Conservation (phyloP, 169 alveolate genomes). For the Plasmodium fragile region DNA sequence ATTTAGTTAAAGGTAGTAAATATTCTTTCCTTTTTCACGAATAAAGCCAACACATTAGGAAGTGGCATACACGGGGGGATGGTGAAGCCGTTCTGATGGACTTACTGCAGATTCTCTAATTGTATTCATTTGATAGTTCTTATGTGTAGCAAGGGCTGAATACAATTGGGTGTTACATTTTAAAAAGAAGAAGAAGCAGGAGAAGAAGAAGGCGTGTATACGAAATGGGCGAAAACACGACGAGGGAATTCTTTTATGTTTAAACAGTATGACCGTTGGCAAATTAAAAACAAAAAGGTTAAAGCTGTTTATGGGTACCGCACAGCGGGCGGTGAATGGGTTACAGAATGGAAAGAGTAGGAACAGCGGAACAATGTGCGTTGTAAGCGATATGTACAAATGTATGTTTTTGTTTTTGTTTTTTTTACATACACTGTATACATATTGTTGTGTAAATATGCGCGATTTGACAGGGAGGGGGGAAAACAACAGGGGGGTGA, state of each 20-base stretch:
- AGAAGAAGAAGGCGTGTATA: not conserved
- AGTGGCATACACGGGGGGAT: not conserved
- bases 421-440: not conserved
- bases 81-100: not conserved
- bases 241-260: not conserved
- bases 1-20: slow-evolving; percentile 32
- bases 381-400: not conserved
- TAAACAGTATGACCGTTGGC: not conserved
- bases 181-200: not conserved
- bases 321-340: not conserved
- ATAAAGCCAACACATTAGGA: not conserved
- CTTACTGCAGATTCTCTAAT: not conserved
- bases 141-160: not conserved
- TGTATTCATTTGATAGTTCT: not conserved
- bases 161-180: slow-evolving; percentile 1
- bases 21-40: not conserved
- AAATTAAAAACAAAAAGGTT: not conserved
- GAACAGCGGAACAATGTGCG: not conserved
- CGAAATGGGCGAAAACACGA: not conserved
- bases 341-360: not conserved
- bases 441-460: not conserved
- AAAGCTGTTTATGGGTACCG: not conserved
- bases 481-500: not conserved
- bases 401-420: not conserved
- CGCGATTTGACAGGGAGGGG: not conserved